Evolutionary conservation across 306 rosid genomes (phyloP), one percentile per base, ranked within the genome.

Genomic region (Cercis canadensis): DNA sequence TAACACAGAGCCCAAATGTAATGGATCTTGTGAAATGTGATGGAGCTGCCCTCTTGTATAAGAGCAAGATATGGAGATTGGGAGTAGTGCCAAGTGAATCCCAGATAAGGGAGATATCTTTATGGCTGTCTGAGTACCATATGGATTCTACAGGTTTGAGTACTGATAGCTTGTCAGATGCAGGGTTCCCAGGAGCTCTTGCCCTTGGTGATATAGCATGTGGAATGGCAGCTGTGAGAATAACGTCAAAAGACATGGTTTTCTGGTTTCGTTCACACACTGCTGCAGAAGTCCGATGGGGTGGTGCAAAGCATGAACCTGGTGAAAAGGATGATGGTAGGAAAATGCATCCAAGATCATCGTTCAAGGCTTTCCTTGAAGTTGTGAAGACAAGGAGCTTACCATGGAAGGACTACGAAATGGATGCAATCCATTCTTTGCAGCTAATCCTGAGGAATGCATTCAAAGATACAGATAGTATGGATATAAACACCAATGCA

Each of bases 361-460:
- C 99, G 14, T 94, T 94, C 81, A 91, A 89, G 78, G 99, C 99
- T 76, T 94, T 94, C 82, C 97, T 94, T 71, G 91, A 94, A 73
- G 99, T 94, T 54, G 97, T 89, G 68, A 89, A 79, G 79, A 49
- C 78, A 45, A 87, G 96, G 77, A 89, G 98, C 76, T 31, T 89
- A 14, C 96, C 96, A 0, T 94, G 98, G 98, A 89, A 86, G 84
- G 96, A 94, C 77, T 86, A 79, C 57, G 98, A 94, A 80, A 94
- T 94, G 97, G 98, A 94, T 69, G 97, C 98, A 43, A 94, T 94
- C 78, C 98, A 90, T 77, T 90, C 98, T 9, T 85, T 94, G 86
- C 98, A 94, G 88, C 90, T 94, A 63, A 94, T 94, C 65, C 85
- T 94, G 69, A 83, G 98, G 80, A 89, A 94, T 69, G 81, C 98